Base-by-base conservation (phyloP, 1,139 yeast genomes). In the Lodderomyces parapsilosis region DNA sequence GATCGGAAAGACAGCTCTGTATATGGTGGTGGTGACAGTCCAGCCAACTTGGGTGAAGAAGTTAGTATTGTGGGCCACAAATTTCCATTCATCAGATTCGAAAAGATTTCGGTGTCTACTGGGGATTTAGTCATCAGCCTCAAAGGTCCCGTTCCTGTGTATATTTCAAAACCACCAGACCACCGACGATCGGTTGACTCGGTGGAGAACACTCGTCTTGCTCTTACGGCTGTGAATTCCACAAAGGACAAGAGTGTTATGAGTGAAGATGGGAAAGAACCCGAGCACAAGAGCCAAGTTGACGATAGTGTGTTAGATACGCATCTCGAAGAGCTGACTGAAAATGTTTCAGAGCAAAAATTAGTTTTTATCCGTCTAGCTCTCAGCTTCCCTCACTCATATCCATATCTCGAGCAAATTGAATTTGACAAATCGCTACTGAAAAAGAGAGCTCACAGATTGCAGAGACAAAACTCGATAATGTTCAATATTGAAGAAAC, bases 1-100 rank as follows among this genome's bases (percentile, higher is more conserved):
- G 53, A 52, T 3, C 43, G 57, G 8, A 51, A 53, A 5, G 50
- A 48, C 28, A 51, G 50, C 19, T 39, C 43, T 8, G 25, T 43
- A 5, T 33, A 39, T 9, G 44, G 50, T 24, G 63, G 56, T 30
- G 80, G 70, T 47, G 77, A 68, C 48, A 75, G 71, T 25, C 90
- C 85, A 2, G 77, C 82, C 14, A 88, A 87, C 55, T 63, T 91
- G 18, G 96, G 96, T 4, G 97, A 90, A 61, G 98, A 93, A 59
- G 91, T 91, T 1, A 85, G 95, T 51, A 72, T 80, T 24, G 93
- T 91, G 7, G 96, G 97, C 1, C 93, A 86, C 55, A 88, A 87
- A 54, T 90, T 93, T 57, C 96, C 97, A 1, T 87, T 86, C 50
- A 77, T 93, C 2, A 69, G 84, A 3, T 91, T 93, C 59, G 98